Evolutionary conservation across 75 land plant genomes (phyloP).

Genomic region (Cupressus sempervirens): DNA sequence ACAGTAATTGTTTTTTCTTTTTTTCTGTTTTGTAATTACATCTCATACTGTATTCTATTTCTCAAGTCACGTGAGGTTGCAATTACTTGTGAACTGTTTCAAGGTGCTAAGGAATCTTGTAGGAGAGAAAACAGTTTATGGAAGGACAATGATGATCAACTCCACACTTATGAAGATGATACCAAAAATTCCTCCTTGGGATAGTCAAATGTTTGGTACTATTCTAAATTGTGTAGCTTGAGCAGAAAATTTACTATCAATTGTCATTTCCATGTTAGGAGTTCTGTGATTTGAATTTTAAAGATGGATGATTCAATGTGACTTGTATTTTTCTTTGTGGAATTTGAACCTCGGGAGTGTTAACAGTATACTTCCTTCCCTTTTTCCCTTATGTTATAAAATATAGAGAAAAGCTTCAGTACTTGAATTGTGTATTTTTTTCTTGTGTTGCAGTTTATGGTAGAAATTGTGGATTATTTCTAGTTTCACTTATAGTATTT

Average conservation of each 20-base stretch:
- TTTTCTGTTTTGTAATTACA: background rate
- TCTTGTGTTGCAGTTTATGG: background rate
- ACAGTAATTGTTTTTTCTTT: too few relatives aligned
- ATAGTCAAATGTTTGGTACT: background rate
- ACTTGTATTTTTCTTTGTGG: background rate
- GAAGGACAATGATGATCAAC: slow-evolving; percentile 14
- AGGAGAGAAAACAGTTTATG: slow-evolving; percentile 50
- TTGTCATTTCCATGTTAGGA: background rate
- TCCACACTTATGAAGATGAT: background rate
- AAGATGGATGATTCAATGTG: background rate
- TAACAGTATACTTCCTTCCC: background rate
- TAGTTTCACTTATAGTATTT: background rate
- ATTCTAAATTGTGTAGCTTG: background rate
- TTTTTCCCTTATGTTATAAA: background rate
- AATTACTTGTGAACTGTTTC: slow-evolving; percentile 7
- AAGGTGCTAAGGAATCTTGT: slow-evolving; percentile 50
- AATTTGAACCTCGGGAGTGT: background rate
- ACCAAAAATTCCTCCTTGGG: background rate
- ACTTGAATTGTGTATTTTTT: background rate
- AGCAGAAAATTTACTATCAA: too few relatives aligned
- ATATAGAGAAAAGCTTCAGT: background rate
- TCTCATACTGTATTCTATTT: background rate
- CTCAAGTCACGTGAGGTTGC: background rate
- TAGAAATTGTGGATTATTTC: background rate
- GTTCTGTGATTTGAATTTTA: background rate